phyloP scores from a whole-genome alignment of 305 asterid species.

The Fraxinus paxiana region DNA sequence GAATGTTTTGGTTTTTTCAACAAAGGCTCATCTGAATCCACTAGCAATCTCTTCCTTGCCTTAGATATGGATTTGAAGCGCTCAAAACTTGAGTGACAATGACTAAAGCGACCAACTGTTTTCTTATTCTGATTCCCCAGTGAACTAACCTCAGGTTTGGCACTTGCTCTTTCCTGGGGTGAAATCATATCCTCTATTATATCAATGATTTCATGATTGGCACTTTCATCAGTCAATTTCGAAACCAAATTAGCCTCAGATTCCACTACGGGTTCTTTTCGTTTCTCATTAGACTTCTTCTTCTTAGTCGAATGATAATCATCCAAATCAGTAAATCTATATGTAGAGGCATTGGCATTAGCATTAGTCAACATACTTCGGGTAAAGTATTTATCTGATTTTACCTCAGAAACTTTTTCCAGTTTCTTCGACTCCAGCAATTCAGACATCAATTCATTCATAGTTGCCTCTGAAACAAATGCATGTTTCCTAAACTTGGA shows the following conservation, averaged over 20 bases:
- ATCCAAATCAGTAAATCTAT: background rate
- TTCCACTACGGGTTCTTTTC: background rate
- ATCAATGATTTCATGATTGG: background rate
- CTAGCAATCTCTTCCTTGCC: background rate
- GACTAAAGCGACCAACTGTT: background rate
- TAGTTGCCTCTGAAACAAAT: background rate
- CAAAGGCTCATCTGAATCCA: background rate
- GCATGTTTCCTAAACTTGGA: background rate
- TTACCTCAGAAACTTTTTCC: background rate
- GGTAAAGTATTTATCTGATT: background rate
- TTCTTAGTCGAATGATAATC: background rate
- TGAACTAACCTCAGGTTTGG: background rate
- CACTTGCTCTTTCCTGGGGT: background rate
- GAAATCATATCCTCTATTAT: background rate
- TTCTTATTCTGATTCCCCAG: background rate
- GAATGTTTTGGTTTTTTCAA: background rate
- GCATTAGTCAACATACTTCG: constrained; percentile 6
- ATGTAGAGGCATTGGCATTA: background rate
- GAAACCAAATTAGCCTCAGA: background rate
- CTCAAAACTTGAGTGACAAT: background rate
- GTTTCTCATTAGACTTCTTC: background rate
- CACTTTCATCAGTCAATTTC: background rate
- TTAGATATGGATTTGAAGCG: background rate
- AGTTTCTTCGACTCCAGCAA: background rate
- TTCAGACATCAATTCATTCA: background rate